Percentiles rank a stretch among this genome's conserved stretches.
phyloP scores from a whole-genome alignment of 164 flowering plant genomes.

The Vitis rupestris region DNA sequence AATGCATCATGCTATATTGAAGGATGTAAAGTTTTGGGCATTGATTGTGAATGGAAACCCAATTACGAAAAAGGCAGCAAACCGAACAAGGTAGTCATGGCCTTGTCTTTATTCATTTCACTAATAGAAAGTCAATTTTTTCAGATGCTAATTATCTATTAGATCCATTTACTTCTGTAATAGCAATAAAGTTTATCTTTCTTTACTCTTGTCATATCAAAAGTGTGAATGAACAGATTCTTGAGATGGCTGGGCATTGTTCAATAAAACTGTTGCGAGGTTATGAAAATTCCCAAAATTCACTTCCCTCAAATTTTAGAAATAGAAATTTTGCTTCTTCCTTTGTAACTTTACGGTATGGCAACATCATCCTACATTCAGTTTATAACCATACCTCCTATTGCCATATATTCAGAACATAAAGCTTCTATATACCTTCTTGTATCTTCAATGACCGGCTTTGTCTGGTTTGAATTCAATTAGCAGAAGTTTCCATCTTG shows the following conservation, averaged over 20 bases:
- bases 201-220: not conserved
- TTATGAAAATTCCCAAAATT: not conserved
- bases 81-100: slow-evolving; percentile 64
- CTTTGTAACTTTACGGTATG: too few species aligned
- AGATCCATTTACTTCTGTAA: not conserved
- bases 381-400: not conserved
- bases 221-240: not conserved
- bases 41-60: slow-evolving; percentile 99
- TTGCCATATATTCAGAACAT: not conserved
- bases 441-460: not conserved
- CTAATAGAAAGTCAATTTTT: not conserved
- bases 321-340: too few species aligned
- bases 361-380: too few species aligned
- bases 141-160: not conserved
- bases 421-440: not conserved
- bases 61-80: slow-evolving; percentile 78
- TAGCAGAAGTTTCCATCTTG: not conserved
- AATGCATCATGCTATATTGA: slow-evolving; percentile 63
- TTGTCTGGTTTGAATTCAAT: not conserved
- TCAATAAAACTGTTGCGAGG: not conserved
- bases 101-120: slow-evolving; percentile 3
- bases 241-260: not conserved
- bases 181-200: not conserved
- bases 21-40: slow-evolving; percentile 75
- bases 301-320: not conserved